Conservation (phyloP, 768 basidiomycete species). For the Macrolepiota dolichaula region DNA sequence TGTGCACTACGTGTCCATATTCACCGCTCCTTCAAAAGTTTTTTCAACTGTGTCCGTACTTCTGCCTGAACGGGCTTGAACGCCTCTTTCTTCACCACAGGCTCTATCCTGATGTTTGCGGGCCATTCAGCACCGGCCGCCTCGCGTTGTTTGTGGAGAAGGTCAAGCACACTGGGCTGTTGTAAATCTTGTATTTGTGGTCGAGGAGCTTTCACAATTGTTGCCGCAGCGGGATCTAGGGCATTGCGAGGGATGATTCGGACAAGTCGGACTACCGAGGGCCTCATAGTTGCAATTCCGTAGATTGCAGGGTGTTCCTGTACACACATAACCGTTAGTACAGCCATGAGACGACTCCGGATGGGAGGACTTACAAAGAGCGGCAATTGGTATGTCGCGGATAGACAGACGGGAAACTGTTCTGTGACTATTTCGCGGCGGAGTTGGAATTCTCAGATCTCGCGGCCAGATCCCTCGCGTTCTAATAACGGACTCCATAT, state of each 20-base stretch:
- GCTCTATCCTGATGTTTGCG: conserved; percentile 43
- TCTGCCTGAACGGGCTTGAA: conserved; percentile 36
- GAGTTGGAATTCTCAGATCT: conserved; percentile 10
- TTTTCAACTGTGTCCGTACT: conserved; percentile 34
- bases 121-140: conserved; percentile 36
- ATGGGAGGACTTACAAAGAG: background rate
- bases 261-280: conserved; percentile 31
- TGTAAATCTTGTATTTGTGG: conserved; percentile 32
- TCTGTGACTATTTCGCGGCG: background rate
- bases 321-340: background rate
- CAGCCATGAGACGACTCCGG: background rate
- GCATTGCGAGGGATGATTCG: conserved; percentile 33
- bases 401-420: background rate
- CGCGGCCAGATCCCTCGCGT: background rate
- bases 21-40: conserved; percentile 35
- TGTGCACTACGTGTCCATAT: background rate
- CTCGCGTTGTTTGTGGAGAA: conserved; percentile 31
- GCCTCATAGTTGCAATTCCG: conserved; percentile 26
- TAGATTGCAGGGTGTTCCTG: background rate
- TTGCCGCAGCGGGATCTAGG: conserved; percentile 24
- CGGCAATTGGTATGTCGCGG: background rate
- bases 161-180: conserved; percentile 31
- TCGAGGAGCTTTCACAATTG: conserved; percentile 29
- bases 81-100: conserved; percentile 35
- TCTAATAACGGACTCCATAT: background rate